Evolutionary conservation across 2,329 filamentous ascomycete genomes (phyloP), one percentile per base, ranked within the genome.

Genomic region (Colletotrichum sp.): DNA sequence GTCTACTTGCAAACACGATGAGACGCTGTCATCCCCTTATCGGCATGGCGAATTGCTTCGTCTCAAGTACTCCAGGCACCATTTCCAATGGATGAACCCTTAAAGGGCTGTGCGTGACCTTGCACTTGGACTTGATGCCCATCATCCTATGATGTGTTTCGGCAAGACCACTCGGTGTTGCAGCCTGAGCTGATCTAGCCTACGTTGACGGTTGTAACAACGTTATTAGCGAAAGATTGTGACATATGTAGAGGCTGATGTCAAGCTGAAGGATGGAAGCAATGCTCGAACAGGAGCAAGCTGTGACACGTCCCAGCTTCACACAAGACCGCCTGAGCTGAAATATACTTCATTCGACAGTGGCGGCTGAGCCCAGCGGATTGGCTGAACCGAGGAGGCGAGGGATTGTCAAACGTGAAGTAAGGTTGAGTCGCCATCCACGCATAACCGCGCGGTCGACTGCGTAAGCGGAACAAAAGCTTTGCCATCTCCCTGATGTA

Each of bases 271-370:
- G 36, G 56, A 24, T 21, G 21, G 38, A 36, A 61, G 38, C 24
- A 26, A n/a, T 26, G 24, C 43, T 55, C 18, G 61, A 26, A 32
- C 21, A n/a, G 14, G 24, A 30, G 43, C 52, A 12, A 36, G 72
- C 68, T 21, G 61, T 71, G 61, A 71, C 68, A 26, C 38, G 61
- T 66, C 72, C 36, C 26, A 66, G 72, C 36, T 59, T 72, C 69
- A 71, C 69, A 34, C 55, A 48, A 72, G 24, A 28, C 69, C 62
- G 73, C 21, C 62, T 43, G 30, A 72, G 69, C 69, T 63, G 68
- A 38, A 56, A 38, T 62, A 36, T 43, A 62, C 61, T 63, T 67
- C 38, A 7, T 28, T 65, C 38, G 9, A 52, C 24, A 32, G 9
- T 26, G n/a, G 68, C 55, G 26, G 24, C 52, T 34, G 18, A 34